Base-by-base conservation (phyloP, 768 basidiomycete genomes). In the Epithele typhae region DNA sequence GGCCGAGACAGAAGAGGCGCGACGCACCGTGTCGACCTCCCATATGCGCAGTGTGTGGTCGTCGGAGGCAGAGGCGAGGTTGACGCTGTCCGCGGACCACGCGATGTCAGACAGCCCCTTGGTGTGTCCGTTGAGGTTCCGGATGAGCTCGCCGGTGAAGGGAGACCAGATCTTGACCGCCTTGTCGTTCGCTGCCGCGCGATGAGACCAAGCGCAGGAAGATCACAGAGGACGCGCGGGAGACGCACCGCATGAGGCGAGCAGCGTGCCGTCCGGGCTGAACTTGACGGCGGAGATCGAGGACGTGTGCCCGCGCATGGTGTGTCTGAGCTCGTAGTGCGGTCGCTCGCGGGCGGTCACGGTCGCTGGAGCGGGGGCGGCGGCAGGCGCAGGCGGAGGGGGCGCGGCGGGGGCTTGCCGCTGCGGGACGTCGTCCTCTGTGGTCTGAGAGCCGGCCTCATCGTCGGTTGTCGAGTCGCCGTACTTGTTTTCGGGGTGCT, bases 201-300 rank as follows among this genome's bases (percentile, higher is more conserved):
- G 8, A 32, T 24, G n/a, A 45, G 14, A n/a, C 18, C 10, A 53
- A 10, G 9, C 17, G 34, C 19, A n/a, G 35, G 10, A 22, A 7
- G 37, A 12, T 24, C 34, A n/a, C n/a, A 15, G 4, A 43, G 8
- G n/a, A n/a, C n/a, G n/a, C n/a, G n/a, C n/a, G n/a, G n/a, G 15
- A 25, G 8, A 57, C 62, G 47, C 60, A 94, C 93, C 84, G 56
- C 86, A 89, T n/a, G 91, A 92, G 15, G 92, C 92, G 18, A 96
- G 71, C 14, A 84, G 67, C 18, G 77, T 78, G 9, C 94, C 94
- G 61, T 95, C 88, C 0, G 87, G 87, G 58, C 91, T 92, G 64
- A 96, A 97, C 63, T 90, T 91, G 50, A 94, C 83, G 17, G 91
- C 82, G 23, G 92, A 92, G 43, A 96, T 84, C 0, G 87, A 84